phyloP scores from a whole-genome alignment of 2,329 filamentous ascomycete genomes.

The Leptoxyphium fumago region DNA sequence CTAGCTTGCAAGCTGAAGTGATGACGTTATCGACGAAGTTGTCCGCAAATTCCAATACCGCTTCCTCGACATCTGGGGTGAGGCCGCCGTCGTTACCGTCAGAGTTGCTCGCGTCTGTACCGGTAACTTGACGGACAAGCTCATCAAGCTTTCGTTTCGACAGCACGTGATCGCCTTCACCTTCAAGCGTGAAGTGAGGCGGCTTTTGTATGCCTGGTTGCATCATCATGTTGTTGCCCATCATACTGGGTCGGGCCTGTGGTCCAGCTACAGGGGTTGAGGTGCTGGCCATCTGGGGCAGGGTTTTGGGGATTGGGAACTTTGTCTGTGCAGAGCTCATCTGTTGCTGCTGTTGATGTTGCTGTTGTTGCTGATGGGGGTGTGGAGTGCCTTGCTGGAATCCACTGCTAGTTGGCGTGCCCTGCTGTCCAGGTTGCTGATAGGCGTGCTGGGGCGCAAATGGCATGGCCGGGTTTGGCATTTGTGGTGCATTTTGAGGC shows the following conservation, averaged over 20 bases:
- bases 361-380: constrained; percentile 7
- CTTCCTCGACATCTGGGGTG: constrained; percentile 92
- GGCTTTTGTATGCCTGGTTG: constrained; percentile 74
- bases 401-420: not conserved
- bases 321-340: constrained; percentile 28
- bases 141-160: constrained; percentile 97
- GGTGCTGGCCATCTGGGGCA: constrained; percentile 55
- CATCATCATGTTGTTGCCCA: constrained; percentile 68
- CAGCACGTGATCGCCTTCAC: constrained; percentile 82
- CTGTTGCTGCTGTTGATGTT: constrained; percentile 7
- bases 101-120: constrained; percentile 56
- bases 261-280: constrained; percentile 62
- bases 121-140: constrained; percentile 83
- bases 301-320: constrained; percentile 72
- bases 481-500: not conserved
- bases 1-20: constrained; percentile 72
- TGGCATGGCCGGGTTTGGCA: not conserved
- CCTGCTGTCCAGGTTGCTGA: not conserved
- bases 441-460: not conserved
- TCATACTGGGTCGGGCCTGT: constrained; percentile 61
- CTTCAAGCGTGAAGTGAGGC: constrained; percentile 73
- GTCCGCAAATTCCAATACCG: constrained; percentile 76
- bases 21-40: constrained; percentile 90
- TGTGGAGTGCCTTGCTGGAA: not conserved
- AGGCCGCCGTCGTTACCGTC: constrained; percentile 53